Base-by-base conservation (phyloP, 768 basidiomycete genomes). In the Cubamyces sp. region DNA sequence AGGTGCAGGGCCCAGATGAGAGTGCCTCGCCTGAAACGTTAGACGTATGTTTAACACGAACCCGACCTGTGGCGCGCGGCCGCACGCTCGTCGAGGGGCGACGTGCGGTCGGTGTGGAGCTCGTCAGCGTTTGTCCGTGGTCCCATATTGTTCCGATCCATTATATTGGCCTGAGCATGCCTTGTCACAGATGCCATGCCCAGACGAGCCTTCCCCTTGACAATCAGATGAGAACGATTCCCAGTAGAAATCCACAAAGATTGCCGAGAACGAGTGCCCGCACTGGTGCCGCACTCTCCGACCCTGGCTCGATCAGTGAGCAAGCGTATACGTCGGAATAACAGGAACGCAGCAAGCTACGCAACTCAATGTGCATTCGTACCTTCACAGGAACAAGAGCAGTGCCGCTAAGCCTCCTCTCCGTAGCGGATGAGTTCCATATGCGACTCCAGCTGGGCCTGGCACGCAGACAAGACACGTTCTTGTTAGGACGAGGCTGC, bases 221-320 rank as follows among this genome's bases (percentile, higher is more conserved):
- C 54, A 46, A 62, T 62, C 55, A 62, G 61, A 62, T 26, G 49
- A 23, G 37, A 14, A 45, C 11, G 18, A 5, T 57, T 62, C 61
- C 46, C 26, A 43, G 48, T 43, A 50, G 49, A 57, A n/a, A 46
- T 57, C 55, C 41, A 23, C 54, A 62, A 16, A 62, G 61, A 62
- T 57, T 57, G 61, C 61, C 61, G 61, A 62, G 42, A 7, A 21
- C 28, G 54, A 34, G 60, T 14, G 30, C 49, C 61, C 61, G 61
- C 61, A 52, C 43, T 62, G 61, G 14, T 26, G 42, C 61, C 61
- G 61, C 61, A 51, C 42, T 34, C 23, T 46, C 53, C 37, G 46
- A 25, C 19, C 28, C 28, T 14, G 49, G 34, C 25, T 30, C 54
- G 42, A 46, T 46, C 42, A 49, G 34, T 26, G 26, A 50, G 28